Evolutionary conservation across 1,139 yeast genomes (phyloP).

Genomic region (Geotrichum phurueaensis): DNA sequence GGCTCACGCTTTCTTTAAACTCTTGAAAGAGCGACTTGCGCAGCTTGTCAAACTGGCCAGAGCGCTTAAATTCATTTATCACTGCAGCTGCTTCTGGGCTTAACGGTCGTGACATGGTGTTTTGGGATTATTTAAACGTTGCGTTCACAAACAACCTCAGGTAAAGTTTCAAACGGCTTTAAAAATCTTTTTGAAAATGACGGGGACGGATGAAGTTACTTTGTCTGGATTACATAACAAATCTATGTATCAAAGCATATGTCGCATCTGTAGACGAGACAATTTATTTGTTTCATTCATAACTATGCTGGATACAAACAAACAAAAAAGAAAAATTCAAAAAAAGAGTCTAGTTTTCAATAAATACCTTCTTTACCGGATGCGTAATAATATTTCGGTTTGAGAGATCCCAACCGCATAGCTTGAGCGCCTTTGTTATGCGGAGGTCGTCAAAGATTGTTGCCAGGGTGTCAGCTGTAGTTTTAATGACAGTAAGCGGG

Average conservation of each 20-base stretch:
- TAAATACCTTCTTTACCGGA: conserved; percentile 12
- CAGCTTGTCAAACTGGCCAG: conserved; percentile 32
- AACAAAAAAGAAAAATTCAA: not conserved
- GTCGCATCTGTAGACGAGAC: not conserved
- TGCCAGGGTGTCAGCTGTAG: conserved; percentile 22
- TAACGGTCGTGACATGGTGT: not conserved
- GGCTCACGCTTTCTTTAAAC: conserved; percentile 30
- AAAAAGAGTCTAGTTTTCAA: conserved; percentile 1
- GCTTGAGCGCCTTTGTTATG: conserved; percentile 23
- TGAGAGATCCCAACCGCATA: conserved; percentile 29
- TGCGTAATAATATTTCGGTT: conserved; percentile 8
- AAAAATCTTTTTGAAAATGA: not conserved
- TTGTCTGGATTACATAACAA: not conserved
- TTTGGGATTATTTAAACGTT: not conserved
- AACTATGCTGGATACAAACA: not conserved
- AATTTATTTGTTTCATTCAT: not conserved
- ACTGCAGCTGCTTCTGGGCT: conserved; percentile 17
- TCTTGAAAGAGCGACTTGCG: conserved; percentile 27
- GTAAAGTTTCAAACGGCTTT: not conserved
- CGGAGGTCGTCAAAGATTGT: conserved; percentile 26
- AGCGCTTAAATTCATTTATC: conserved; percentile 29
- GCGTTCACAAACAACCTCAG: not conserved
- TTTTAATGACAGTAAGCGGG: conserved; percentile 24
- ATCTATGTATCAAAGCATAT: not conserved
- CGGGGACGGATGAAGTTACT: too few species aligned